These are phyloP conservation scores for Lactifluus piperatus DNA, from an alignment of 768 basidiomycete species.

Conservation along the genomic window DNA sequence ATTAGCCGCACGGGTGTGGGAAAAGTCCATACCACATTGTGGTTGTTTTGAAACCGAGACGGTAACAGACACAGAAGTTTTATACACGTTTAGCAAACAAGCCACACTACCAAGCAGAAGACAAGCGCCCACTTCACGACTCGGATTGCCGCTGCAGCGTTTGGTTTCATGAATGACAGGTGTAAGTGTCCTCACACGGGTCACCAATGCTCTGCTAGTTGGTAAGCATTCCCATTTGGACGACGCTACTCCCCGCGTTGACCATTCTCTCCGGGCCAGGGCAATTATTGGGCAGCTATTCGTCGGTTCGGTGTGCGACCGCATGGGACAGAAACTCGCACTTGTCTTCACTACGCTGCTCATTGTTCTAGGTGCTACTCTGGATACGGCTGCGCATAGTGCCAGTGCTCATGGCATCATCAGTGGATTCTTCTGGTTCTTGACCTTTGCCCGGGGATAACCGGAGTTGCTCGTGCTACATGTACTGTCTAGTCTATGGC, in stretches of 20 bases:
- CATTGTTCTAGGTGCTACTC: conserved; percentile 61
- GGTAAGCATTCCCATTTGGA: conserved; percentile 33
- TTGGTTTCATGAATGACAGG: conserved; percentile 57
- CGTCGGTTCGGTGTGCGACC: conserved; percentile 65
- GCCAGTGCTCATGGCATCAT: conserved; percentile 47
- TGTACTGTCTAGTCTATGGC: background rate
- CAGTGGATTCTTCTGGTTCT: conserved; percentile 62
- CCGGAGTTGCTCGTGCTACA: conserved; percentile 44
- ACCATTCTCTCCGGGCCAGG: conserved; percentile 33
- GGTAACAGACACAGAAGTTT: background rate
- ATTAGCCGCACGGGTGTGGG: no score
- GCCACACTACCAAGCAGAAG: conserved; percentile 26
- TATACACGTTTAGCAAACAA: conserved; percentile 4
- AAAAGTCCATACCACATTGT: no score
- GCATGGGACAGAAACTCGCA: conserved; percentile 67
- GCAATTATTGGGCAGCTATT: conserved; percentile 52
- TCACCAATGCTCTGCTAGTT: conserved; percentile 65
- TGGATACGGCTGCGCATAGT: conserved; percentile 61
- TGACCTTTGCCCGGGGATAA: conserved; percentile 67
- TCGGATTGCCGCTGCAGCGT: conserved; percentile 55
- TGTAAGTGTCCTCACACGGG: conserved; percentile 57
- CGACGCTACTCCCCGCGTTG: background rate
- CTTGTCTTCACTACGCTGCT: conserved; percentile 58
- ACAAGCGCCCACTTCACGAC: conserved; percentile 54
- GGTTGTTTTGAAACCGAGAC: background rate